Conservation (phyloP, 2,329 filamentous ascomycete genomes). For the Ilyonectria robusta region DNA sequence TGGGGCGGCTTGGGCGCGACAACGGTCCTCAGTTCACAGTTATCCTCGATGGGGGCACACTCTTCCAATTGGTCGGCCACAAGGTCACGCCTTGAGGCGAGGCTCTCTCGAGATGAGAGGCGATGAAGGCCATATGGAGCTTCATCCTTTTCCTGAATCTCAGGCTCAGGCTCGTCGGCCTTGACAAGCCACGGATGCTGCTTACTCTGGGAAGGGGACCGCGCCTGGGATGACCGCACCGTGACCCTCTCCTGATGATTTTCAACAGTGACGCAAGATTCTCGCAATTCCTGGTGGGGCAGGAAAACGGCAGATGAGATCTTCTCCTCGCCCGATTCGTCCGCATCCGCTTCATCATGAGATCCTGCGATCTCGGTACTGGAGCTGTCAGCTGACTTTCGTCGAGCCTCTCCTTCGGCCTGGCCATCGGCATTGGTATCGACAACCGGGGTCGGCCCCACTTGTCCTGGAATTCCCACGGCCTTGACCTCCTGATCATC, state of each 20-base stretch:
- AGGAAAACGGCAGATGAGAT: constrained; percentile 90
- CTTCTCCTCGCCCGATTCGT: constrained; percentile 83
- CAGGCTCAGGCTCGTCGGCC: constrained; percentile 64
- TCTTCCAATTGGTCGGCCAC: constrained; percentile 55
- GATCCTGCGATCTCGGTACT: constrained; percentile 53
- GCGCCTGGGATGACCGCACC: constrained; percentile 64
- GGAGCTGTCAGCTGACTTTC: constrained; percentile 57
- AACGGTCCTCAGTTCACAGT: constrained; percentile 56
- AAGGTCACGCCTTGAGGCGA: constrained; percentile 50
- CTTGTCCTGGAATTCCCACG: constrained; percentile 37
- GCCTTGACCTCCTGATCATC: constrained; percentile 41
- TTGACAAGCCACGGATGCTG: constrained; percentile 70
- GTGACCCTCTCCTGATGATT: constrained; percentile 52
- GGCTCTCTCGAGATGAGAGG: constrained; percentile 49
- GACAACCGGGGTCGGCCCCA: constrained; percentile 45
- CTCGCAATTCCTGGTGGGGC: constrained; percentile 75
- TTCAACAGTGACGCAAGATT: constrained; percentile 46
- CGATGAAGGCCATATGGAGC: constrained; percentile 43
- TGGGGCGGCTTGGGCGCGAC: constrained; percentile 52
- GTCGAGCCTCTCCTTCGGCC: constrained; percentile 51
- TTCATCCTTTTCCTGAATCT: constrained; percentile 44
- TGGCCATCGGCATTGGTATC: constrained; percentile 40
- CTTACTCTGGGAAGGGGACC: constrained; percentile 57
- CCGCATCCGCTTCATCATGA: constrained; percentile 56
- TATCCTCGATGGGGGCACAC: constrained; percentile 57